Base-by-base conservation (phyloP, 257 asterid species). In the Solanum dulcamara region DNA sequence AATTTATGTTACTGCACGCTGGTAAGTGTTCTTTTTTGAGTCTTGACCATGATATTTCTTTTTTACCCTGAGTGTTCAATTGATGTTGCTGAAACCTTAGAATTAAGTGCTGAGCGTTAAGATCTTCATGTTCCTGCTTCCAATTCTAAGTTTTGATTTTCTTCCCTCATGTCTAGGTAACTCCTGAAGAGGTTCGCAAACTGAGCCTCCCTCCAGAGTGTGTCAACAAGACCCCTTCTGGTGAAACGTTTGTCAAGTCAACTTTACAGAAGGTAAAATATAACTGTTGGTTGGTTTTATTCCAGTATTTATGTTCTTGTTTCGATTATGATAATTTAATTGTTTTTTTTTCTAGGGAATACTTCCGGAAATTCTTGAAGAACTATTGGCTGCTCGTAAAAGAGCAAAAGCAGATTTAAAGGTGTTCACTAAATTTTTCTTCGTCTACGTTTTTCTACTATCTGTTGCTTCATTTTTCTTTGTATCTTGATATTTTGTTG, bases 281-380 rank as follows among this genome's bases (percentile, higher is more conserved):
- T 83, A 62, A 60, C 80, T 64, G 80, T 17, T 75, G 80, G 59
- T 64, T 74, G 80, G 59, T 64, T 74, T 64, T 44, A 60, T 68
- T 26, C 62, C 6, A 3, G 38, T 20, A 83, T 44, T 32, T 30
- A 68, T n/a, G 33, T 30, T 74, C 60, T 46, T 84, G 81, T 82
- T 60, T 67, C 70, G 79, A 74, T 57, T 84, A 85, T 30, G 64
- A 87, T 85, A 35, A 86, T 51, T 81, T 51, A 20, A 83, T 83
- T 80, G 84, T 85, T 71, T 87, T 81, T 28, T 40, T 50, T 87
- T n/a, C n/a, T 91, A 97, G 99, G 99, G 99, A 86, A 94, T 97
- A 90, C 95, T 97, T 72, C 99, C 98, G 32, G 99, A 97, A 91
- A 97, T 97, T 90, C 98, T 97, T 75, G 99, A 97, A 91, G 99